Conservation (phyloP, 2,329 filamentous ascomycete species). For the Colletotrichum melonis region DNA sequence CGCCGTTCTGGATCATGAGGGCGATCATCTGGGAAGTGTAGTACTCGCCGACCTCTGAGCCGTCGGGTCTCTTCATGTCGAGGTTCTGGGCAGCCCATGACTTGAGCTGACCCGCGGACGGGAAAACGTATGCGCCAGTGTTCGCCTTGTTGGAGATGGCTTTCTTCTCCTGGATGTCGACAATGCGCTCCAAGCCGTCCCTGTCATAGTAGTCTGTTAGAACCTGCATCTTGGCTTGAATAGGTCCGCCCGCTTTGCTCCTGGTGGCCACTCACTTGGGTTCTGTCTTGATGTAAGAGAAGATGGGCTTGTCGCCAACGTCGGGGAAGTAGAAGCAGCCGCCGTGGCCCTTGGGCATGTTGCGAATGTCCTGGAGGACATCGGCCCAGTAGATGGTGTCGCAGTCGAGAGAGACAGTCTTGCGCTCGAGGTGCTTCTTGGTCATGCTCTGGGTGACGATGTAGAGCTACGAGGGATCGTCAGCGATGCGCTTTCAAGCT, state of each 20-base stretch:
- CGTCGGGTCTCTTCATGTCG: constrained; percentile 38
- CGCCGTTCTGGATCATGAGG: constrained; percentile 40
- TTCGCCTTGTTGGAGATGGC: constrained; percentile 45
- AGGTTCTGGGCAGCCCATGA: constrained; percentile 40
- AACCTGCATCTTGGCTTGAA: background rate
- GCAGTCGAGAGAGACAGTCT: constrained; percentile 45
- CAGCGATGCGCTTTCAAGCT: constrained; percentile 6
- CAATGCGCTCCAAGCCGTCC: constrained; percentile 38
- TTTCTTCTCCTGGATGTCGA: constrained; percentile 44
- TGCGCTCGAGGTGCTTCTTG: constrained; percentile 41
- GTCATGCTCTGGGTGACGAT: constrained; percentile 45
- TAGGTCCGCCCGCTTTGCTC: background rate
- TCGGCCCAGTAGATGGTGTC: constrained; percentile 48
- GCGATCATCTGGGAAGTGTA: constrained; percentile 43
- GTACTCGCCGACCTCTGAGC: constrained; percentile 41
- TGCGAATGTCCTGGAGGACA: constrained; percentile 41
- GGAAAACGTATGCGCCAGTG: constrained; percentile 44
- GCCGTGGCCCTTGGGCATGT: constrained; percentile 41
- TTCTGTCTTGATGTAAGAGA: constrained; percentile 45
- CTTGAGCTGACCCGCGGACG: constrained; percentile 39
- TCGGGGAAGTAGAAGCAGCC: constrained; percentile 44
- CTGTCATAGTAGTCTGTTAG: constrained; percentile 16
- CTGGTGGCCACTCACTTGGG: constrained; percentile 19
- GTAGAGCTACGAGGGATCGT: constrained; percentile 38
- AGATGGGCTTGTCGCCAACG: constrained; percentile 44